A percentile compares a stretch with the other conserved stretches of the same genome.
phyloP scores from a whole-genome alignment of 1,284 basidiomycete genomes.

The Puccinia triticina region DNA sequence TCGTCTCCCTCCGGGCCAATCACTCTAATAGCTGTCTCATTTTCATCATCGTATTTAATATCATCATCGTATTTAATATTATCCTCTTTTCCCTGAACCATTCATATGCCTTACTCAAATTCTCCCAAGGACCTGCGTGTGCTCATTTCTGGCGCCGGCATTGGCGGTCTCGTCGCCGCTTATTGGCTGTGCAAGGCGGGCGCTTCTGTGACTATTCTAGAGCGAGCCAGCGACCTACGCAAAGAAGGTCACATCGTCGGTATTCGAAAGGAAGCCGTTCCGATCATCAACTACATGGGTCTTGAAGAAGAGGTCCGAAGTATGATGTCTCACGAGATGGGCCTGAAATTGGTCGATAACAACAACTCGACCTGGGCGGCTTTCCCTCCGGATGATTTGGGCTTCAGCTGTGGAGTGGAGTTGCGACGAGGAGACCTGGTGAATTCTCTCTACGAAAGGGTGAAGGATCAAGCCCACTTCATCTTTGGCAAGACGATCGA shows the following conservation, averaged over 20 bases:
- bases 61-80: too few species aligned
- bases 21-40: too few species aligned
- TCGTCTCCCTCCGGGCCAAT: too few species aligned
- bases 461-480: slow-evolving; percentile 52
- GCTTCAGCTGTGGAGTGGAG: slow-evolving; percentile 54
- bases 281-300: slow-evolving; percentile 54
- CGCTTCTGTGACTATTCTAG: slow-evolving; percentile 54
- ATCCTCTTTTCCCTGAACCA: too few species aligned
- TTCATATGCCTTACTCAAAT: neutral
- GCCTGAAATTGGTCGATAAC: slow-evolving; percentile 52
- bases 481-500: slow-evolving; percentile 52
- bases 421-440: slow-evolving; percentile 55
- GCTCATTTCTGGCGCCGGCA: slow-evolving; percentile 56
- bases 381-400: slow-evolving; percentile 3
- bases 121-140: slow-evolving; percentile 27
- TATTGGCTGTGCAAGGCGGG: slow-evolving; percentile 53
- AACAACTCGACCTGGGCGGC: slow-evolving; percentile 47
- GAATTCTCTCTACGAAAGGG: slow-evolving; percentile 52
- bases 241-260: slow-evolving; percentile 55
- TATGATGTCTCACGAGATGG: neutral
- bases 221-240: slow-evolving; percentile 52
- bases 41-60: too few species aligned
- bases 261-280: slow-evolving; percentile 53
- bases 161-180: slow-evolving; percentile 55
- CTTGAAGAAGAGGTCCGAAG: slow-evolving; percentile 19